Evolutionary conservation across 2,329 filamentous ascomycete species (phyloP).

Genomic region (Coccinonectria pachysandricola): DNA sequence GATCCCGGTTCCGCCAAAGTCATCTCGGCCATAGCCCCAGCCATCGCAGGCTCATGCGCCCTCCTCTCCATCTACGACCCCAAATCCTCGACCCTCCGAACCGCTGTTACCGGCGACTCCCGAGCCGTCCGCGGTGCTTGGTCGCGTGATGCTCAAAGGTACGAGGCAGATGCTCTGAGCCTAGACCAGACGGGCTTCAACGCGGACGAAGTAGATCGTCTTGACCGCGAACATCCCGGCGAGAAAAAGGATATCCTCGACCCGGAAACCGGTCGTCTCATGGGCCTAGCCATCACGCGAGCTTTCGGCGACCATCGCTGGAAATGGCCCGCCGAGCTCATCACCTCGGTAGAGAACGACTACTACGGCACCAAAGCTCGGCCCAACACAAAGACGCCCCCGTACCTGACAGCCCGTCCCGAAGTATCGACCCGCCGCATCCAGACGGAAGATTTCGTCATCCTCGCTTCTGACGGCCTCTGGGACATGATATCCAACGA

Average conservation of each 20-base stretch:
- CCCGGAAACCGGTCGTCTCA: constrained; percentile 42
- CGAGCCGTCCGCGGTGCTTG: constrained; percentile 50
- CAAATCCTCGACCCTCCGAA: constrained; percentile 38
- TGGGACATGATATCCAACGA: constrained; percentile 52
- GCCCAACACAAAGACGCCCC: constrained; percentile 42
- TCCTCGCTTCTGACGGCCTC: constrained; percentile 57
- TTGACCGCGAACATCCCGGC: constrained; percentile 49
- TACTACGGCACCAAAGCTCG: constrained; percentile 36
- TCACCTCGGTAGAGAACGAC: constrained; percentile 25
- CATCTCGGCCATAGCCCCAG: constrained; percentile 24
- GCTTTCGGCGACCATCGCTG: constrained; percentile 60
- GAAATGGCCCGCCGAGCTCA: constrained; percentile 50
- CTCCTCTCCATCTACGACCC: constrained; percentile 54
- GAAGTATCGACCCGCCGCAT: constrained; percentile 49
- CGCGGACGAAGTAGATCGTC: constrained; percentile 41
- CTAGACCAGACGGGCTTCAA: constrained; percentile 59
- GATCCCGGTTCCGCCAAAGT: constrained; percentile 19
- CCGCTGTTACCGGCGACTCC: constrained; percentile 59
- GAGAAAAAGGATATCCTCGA: constrained; percentile 44
- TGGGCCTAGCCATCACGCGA: constrained; percentile 51
- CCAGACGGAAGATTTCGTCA: constrained; percentile 43
- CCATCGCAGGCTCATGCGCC: constrained; percentile 48
- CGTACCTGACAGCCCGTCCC: constrained; percentile 59
- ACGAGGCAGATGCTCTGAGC: constrained; percentile 45
- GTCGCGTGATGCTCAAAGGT: constrained; percentile 31